phyloP scores from a whole-genome alignment of 345 rosid species.

The Citrus cavaleriei region DNA sequence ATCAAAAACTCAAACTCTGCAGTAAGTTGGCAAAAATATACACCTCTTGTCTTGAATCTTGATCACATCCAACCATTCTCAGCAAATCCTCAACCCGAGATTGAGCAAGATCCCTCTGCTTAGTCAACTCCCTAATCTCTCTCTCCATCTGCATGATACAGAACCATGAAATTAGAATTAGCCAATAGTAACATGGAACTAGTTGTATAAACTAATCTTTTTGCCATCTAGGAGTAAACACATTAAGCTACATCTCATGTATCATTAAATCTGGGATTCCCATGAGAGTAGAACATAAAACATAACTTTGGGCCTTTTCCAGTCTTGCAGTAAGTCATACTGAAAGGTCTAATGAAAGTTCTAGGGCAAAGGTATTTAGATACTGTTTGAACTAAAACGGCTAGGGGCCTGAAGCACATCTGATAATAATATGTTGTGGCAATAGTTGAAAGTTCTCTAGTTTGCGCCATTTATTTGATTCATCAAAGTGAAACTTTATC shows the following conservation, averaged over 20 bases:
- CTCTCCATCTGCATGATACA: conserved; percentile 69
- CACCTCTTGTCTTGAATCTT: conserved; percentile 53
- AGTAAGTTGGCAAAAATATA: conserved; percentile 1
- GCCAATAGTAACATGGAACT: not conserved
- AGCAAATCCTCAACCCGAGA: conserved; percentile 76
- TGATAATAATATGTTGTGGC: not conserved
- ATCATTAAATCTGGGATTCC: not conserved
- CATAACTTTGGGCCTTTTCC: not conserved
- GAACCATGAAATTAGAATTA: conserved; percentile 18
- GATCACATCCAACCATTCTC: conserved; percentile 52
- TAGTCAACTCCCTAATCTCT: conserved; percentile 69
- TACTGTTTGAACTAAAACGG: not conserved
- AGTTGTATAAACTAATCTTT: not conserved
- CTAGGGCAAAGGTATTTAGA: not conserved
- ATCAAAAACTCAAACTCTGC: not conserved
- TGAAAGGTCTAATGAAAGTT: not conserved
- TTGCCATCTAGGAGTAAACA: not conserved
- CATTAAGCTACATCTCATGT: not conserved
- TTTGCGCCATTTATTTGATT: not conserved
- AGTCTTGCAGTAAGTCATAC: not conserved
- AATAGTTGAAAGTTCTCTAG: not conserved
- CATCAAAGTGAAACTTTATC: not conserved
- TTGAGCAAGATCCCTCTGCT: conserved; percentile 85
- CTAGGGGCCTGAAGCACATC: not conserved
- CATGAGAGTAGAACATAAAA: not conserved